Base-by-base conservation (phyloP, 116 monocot genomes). In the Zostera marina region DNA sequence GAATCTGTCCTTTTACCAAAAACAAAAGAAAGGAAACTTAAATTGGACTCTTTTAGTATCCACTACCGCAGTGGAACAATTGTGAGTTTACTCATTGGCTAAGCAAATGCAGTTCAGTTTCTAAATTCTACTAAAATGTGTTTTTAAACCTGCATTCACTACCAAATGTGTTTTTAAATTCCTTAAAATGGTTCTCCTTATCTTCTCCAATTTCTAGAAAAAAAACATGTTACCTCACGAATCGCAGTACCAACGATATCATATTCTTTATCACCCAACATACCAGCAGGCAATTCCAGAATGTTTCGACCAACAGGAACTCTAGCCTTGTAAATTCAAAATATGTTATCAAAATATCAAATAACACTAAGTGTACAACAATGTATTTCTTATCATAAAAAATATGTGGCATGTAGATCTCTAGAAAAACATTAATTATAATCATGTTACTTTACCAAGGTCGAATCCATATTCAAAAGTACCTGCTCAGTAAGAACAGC, bases 401-500 rank as follows among this genome's bases (percentile, higher is more conserved):
- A 26, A 38, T 12, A 0, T 13, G 4, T 9, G 7, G 55, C 32
- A 25, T 26, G 14, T 55, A 25, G 26, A 13, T 39, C 10, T 41
- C 17, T n/a, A 58, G 42, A 42, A 58, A 19, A 11, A 6, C 19
- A 21, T 10, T 17, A 58, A 40, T 58, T 58, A 41, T 58, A 17
- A 17, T 17, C 5, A 10, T 16, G 38, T 20, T 42, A 8, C 19
- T 19, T 5, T 58, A 15, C 17, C n/a, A 19, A 26, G 1, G 20
- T 7, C 14, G n/a, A n/a, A 8, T 17, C 41, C 16, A 58, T 58
- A 58, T 21, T 40, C 42, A 20, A 21, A 38, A 26, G 16, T 74
- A 96, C 96, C 85, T 96, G 96, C 54, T 89, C 96, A 23, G 96
- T 96, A 53, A 96, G 89, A 60, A 96, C 82, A 64, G 69, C 89